These are phyloP conservation scores for Diplodia corticola DNA, from an alignment of 2,329 filamentous ascomycete species.

Conservation along the genomic window DNA sequence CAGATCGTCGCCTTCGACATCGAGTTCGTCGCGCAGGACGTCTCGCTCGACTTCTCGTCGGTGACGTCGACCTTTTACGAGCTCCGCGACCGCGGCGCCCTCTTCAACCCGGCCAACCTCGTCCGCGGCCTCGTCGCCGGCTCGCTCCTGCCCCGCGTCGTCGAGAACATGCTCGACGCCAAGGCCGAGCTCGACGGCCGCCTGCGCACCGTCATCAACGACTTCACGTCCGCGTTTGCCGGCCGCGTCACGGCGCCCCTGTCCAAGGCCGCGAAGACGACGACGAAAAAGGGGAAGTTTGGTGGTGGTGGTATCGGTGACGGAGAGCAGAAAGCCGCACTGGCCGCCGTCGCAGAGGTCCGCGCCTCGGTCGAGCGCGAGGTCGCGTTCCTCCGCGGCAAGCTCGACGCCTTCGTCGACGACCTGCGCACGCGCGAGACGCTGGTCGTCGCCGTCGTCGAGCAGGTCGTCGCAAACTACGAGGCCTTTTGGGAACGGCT, in stretches of 20 bases:
- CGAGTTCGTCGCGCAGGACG: slow-evolving; percentile 63
- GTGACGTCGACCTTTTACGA: slow-evolving; percentile 68
- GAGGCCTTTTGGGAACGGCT: slow-evolving; percentile 56
- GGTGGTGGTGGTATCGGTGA: slow-evolving; percentile 3
- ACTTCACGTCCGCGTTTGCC: slow-evolving; percentile 63
- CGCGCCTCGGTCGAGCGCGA: slow-evolving; percentile 59
- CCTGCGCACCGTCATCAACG: slow-evolving; percentile 63
- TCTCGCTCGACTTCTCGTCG: slow-evolving; percentile 66
- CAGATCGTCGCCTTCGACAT: slow-evolving; percentile 96
- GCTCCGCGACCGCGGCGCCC: slow-evolving; percentile 62
- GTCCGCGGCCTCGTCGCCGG: slow-evolving; percentile 59
- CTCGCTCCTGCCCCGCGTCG: slow-evolving; percentile 63
- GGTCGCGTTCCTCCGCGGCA: slow-evolving; percentile 55
- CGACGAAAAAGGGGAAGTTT: slow-evolving; percentile 24
- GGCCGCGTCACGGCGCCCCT: slow-evolving; percentile 55
- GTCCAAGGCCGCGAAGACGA: slow-evolving; percentile 33
- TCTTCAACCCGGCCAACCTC: slow-evolving; percentile 66
- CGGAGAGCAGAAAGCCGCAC: slow-evolving; percentile 12
- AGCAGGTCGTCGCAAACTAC: slow-evolving; percentile 62
- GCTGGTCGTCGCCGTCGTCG: slow-evolving; percentile 65
- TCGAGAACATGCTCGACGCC: slow-evolving; percentile 71
- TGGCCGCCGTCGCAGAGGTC: slow-evolving; percentile 37
- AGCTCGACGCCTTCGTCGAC: slow-evolving; percentile 64
- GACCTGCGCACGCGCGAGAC: slow-evolving; percentile 66
- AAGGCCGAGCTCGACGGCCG: slow-evolving; percentile 67